Base-by-base conservation (phyloP, 2,329 filamentous ascomycete species). In the Scedosporium boydii region DNA sequence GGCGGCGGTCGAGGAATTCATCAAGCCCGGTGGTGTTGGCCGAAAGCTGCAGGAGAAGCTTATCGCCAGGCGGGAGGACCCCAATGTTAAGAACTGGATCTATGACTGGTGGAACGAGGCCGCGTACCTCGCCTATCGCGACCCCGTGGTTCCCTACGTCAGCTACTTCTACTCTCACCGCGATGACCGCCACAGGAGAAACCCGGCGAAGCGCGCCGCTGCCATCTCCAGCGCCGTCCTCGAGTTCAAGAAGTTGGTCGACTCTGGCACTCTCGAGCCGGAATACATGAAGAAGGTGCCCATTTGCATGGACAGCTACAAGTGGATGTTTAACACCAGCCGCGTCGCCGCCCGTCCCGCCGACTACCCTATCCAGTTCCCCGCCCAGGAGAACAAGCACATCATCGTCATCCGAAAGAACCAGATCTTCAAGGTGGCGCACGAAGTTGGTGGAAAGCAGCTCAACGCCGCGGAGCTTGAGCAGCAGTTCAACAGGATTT, bases 151-250 rank as follows among this genome's bases (percentile, higher is more conserved):
- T 18, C 95, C 95, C 65, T 99, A 98, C 73, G 95, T 99, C 71
- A 96, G 91, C 76, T 99, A 99, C 84, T 99, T 99, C 80, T 99
- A 99, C 81, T 97, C 93, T 62, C 93, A 98, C 80, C 87, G 91
- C 68, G 95, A 99, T 76, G 96, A 99, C 77, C 87, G 91, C 68
- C 84, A 87, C 72, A 86, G 93, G 67, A 87, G 92, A 66, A 86
- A 97, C 75, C 95, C 95, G 0, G 88, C 89, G 66, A 96, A 96
- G 82, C 90, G 95, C 66, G 95, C 95, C 3, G 95, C 95, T 3
- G 93, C 93, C 66, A 89, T 99, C 67, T 87, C 90, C 1, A 91
- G 90, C 1, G 88, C 91, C 6, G 88, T 86, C 1, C 83, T 99
- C 46, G 91, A 96, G 73, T 99, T 99, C 82, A 96, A 97, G 84